phyloP scores from a whole-genome alignment of 2,329 filamentous ascomycete genomes.

The Fusarium chaquense region DNA sequence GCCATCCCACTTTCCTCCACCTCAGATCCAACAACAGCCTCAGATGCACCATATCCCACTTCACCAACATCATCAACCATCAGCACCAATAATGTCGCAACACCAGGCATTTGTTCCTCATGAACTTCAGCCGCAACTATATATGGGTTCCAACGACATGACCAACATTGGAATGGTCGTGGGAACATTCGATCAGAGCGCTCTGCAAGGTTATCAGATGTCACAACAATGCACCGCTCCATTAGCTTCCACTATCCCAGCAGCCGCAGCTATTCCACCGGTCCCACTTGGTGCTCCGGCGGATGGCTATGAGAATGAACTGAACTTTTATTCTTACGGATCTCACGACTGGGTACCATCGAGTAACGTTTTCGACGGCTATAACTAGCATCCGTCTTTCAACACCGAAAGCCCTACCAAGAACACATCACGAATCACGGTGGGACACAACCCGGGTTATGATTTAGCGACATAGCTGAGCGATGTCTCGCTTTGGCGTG shows the following conservation, averaged over 20 bases:
- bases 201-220: constrained; percentile 31
- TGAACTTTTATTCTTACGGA: constrained; percentile 60
- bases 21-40: constrained; percentile 40
- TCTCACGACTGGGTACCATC: constrained; percentile 43
- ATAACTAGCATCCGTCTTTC: constrained; percentile 9
- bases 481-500: neutral
- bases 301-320: constrained; percentile 61
- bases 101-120: constrained; percentile 38
- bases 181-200: constrained; percentile 52
- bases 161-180: constrained; percentile 55
- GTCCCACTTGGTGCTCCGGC: constrained; percentile 48
- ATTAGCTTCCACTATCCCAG: constrained; percentile 16
- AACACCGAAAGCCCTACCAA: neutral
- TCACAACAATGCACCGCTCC: constrained; percentile 21
- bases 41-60: constrained; percentile 17
- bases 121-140: constrained; percentile 28
- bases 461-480: neutral
- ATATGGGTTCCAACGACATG: constrained; percentile 18
- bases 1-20: constrained; percentile 35
- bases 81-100: constrained; percentile 24
- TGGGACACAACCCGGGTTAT: neutral
- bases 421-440: neutral
- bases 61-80: constrained; percentile 17
- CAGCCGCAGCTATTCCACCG: neutral
- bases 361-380: constrained; percentile 42